Percentiles rank a stretch among this genome's conserved stretches.
Conservation (phyloP, 2,329 filamentous ascomycete species). For the Sporothrix humicola region DNA sequence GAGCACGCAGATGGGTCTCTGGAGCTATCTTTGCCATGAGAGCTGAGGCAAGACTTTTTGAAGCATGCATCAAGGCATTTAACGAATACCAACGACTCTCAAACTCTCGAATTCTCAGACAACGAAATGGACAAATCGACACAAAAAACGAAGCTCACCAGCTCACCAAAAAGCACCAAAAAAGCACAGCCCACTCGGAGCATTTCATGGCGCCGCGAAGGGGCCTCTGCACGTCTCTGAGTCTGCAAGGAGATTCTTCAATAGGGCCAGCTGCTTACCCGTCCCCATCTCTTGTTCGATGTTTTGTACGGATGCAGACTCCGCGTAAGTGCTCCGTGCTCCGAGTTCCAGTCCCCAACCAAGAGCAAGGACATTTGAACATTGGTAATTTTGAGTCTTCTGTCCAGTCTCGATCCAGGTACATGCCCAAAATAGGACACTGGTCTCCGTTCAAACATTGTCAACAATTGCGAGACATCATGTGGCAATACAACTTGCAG, state of each 20-base stretch:
- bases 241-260: conserved; percentile 22
- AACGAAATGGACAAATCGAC: conserved; percentile 1
- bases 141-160: conserved; percentile 7
- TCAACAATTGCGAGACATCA: not conserved
- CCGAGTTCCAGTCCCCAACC: no score
- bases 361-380: no score
- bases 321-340: no score
- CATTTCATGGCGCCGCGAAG: not conserved
- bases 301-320: not conserved
- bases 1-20: not conserved
- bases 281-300: conserved; percentile 5
- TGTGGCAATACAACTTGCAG: not conserved
- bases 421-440: no score
- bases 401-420: no score
- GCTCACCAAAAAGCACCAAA: not conserved
- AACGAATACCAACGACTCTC: no score
- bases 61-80: conserved; percentile 1
- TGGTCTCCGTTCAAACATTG: no score
- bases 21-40: conserved; percentile 6
- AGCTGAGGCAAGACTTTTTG: conserved; percentile 24
- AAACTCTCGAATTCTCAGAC: not conserved
- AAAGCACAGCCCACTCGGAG: conserved; percentile 20
- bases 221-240: conserved; percentile 4
- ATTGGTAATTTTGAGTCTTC: no score
- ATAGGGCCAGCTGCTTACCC: not conserved